Conservation (phyloP, 176 grass and related monocot genomes). For the Typha latifolia region DNA sequence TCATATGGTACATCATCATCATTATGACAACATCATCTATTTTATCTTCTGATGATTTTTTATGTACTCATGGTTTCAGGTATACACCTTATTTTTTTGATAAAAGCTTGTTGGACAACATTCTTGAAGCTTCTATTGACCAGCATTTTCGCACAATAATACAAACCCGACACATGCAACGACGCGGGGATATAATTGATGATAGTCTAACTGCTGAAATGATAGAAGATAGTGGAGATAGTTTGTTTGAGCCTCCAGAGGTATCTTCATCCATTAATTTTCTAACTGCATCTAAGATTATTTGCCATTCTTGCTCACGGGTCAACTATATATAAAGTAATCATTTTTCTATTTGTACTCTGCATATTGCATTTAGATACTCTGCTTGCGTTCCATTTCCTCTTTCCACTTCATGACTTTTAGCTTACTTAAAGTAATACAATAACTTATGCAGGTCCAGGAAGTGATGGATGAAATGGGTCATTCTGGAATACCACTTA, state of each 20-base stretch:
- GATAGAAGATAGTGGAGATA: conserved; percentile 70
- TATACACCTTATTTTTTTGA: conserved; percentile 34
- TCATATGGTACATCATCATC: too few species aligned
- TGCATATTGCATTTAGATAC: background rate
- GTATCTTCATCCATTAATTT: conserved; percentile 24
- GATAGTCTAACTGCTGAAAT: conserved; percentile 68
- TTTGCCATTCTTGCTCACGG: background rate
- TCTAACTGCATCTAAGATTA: too few species aligned
- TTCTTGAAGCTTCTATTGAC: conserved; percentile 67
- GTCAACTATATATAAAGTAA: background rate
- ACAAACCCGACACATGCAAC: conserved; percentile 55
- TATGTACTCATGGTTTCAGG: too few species aligned
- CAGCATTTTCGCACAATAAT: conserved; percentile 88
- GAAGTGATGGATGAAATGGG: conserved; percentile 97
- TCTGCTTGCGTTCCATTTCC: background rate
- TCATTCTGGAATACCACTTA: conserved; percentile 75
- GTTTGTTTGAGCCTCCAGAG: conserved; percentile 86
- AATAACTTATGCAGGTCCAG: conserved; percentile 38
- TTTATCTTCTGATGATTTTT: too few species aligned
- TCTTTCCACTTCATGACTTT: background rate
- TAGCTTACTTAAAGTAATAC: background rate
- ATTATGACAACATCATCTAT: too few species aligned
- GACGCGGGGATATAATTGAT: conserved; percentile 58
- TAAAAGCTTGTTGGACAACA: conserved; percentile 89
- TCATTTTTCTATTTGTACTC: background rate